A percentile compares a stretch with the other conserved stretches of the same genome.
Evolutionary conservation across 805 yeast genomes (phyloP).

Genomic region (Wickerhamomyces canadensis): DNA sequence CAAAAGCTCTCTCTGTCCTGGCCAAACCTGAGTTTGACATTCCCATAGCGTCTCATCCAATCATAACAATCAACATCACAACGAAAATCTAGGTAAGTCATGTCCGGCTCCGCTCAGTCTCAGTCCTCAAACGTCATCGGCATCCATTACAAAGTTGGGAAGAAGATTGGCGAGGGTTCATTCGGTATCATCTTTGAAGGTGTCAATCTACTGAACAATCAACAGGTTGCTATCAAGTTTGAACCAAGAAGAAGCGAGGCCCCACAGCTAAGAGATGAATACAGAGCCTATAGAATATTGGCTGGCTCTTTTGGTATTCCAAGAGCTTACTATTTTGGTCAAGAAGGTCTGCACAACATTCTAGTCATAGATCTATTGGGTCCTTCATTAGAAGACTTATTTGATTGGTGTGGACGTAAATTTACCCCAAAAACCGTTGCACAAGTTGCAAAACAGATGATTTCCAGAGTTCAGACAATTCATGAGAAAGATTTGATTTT

Average conservation of each 20-base stretch:
- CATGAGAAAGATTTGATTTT: slow-evolving; percentile 75
- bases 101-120: slow-evolving; percentile 1
- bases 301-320: slow-evolving; percentile 71
- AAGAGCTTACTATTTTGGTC: slow-evolving; percentile 80
- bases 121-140: slow-evolving; percentile 38
- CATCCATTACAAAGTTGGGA: slow-evolving; percentile 70
- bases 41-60: too few relatives aligned
- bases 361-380: slow-evolving; percentile 73
- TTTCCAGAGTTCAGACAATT: slow-evolving; percentile 61
- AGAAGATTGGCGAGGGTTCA: slow-evolving; percentile 84
- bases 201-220: slow-evolving; percentile 58
- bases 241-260: slow-evolving; percentile 80
- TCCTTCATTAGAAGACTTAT: slow-evolving; percentile 76
- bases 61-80: slow-evolving; percentile 2
- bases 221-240: slow-evolving; percentile 69
- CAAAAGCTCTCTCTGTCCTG: too few relatives aligned
- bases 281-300: slow-evolving; percentile 68
- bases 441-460: slow-evolving; percentile 74
- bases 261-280: slow-evolving; percentile 78
- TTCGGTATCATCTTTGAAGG: slow-evolving; percentile 86
- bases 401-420: slow-evolving; percentile 83
- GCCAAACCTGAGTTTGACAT: too few relatives aligned
- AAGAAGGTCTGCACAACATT: slow-evolving; percentile 77
- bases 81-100: slow-evolving; percentile 5
- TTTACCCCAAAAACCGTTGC: slow-evolving; percentile 70